Evolutionary conservation across 2,329 filamentous ascomycete species (phyloP).

Genomic region (Sodiomyces alkalinus): DNA sequence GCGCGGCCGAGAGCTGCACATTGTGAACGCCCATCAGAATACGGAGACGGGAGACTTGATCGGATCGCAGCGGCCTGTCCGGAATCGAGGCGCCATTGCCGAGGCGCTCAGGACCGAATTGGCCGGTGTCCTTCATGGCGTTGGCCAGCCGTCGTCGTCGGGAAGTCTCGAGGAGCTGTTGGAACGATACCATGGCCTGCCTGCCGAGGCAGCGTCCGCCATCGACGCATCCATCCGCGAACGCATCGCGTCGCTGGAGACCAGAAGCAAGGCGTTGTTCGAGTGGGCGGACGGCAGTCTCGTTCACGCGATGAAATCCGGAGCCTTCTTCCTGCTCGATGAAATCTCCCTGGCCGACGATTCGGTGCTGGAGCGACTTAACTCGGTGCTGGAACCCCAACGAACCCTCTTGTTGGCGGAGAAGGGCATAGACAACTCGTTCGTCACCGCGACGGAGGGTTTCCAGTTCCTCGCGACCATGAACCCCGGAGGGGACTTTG

Average conservation of each 20-base stretch:
- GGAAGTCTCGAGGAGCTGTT: slow-evolving; percentile 40
- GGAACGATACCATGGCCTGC: slow-evolving; percentile 39
- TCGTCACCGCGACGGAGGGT: slow-evolving; percentile 56
- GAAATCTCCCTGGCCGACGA: slow-evolving; percentile 97
- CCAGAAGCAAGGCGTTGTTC: slow-evolving; percentile 71
- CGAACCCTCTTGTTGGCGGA: slow-evolving; percentile 81
- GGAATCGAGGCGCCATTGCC: slow-evolving; percentile 65
- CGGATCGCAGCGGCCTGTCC: slow-evolving; percentile 79
- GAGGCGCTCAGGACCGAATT: slow-evolving; percentile 52
- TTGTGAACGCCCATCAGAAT: slow-evolving; percentile 96
- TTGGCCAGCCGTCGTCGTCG: slow-evolving; percentile 23
- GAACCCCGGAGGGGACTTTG: slow-evolving; percentile 98
- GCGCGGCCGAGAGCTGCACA: slow-evolving; percentile 59
- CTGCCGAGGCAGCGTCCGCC: slow-evolving; percentile 22
- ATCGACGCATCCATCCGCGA: slow-evolving; percentile 32
- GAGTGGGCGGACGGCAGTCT: slow-evolving; percentile 94
- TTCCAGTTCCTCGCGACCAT: slow-evolving; percentile 98
- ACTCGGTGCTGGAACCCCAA: slow-evolving; percentile 86
- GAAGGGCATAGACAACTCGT: slow-evolving; percentile 75
- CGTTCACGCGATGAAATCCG: slow-evolving; percentile 82
- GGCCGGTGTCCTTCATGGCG: slow-evolving; percentile 21
- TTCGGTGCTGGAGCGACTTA: slow-evolving; percentile 87
- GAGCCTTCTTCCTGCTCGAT: slow-evolving; percentile 84
- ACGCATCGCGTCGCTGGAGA: slow-evolving; percentile 30
- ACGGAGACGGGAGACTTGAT: slow-evolving; percentile 96